Evolutionary conservation across 768 basidiomycete species (phyloP).

Genomic region (Phlebiopsis flavidoalba): DNA sequence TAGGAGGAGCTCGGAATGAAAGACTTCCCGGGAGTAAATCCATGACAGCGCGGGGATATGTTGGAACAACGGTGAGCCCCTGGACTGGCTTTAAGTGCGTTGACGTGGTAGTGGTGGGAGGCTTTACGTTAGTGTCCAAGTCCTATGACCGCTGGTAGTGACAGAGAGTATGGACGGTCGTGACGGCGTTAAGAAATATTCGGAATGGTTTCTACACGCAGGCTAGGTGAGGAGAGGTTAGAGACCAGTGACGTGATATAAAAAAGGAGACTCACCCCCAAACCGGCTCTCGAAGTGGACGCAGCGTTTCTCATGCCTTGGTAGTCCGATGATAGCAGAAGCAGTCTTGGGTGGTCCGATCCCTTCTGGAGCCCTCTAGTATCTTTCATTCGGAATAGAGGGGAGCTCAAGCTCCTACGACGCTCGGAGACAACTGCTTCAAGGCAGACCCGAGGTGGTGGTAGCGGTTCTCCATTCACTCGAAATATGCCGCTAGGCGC

Average conservation of each 20-base stretch:
- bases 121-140: not conserved
- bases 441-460: no score
- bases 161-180: not conserved
- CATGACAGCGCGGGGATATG: not conserved
- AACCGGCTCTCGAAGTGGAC: not conserved
- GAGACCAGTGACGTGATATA: not conserved
- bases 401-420: no score
- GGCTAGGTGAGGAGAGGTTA: not conserved
- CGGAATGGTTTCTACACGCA: not conserved
- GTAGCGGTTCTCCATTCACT: no score
- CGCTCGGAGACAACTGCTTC: no score
- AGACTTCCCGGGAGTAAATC: slow-evolving; percentile 34
- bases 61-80: not conserved
- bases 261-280: not conserved
- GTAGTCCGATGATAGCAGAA: not conserved
- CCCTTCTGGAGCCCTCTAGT: no score
- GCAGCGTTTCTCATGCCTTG: not conserved
- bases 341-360: not conserved
- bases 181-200: not conserved
- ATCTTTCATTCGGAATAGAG: no score
- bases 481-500: no score
- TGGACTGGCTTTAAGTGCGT: not conserved
- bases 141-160: not conserved
- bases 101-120: not conserved
- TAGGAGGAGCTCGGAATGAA: slow-evolving; percentile 41